These are phyloP conservation scores for Sanghuangporus weigelae DNA, from an alignment of 1,284 basidiomycete genomes.

Conservation along the genomic window DNA sequence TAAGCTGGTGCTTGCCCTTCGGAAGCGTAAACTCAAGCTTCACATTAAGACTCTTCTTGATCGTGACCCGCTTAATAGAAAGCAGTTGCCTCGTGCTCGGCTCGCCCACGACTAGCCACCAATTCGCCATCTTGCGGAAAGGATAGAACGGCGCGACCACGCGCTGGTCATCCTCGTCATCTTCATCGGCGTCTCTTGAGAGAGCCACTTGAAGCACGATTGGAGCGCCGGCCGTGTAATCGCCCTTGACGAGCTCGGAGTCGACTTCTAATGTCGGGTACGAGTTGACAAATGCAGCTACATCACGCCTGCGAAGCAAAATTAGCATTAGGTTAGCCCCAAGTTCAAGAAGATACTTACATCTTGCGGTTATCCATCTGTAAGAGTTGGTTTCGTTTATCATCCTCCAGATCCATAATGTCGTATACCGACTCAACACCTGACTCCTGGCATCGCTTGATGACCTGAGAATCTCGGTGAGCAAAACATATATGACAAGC, in stretches of 20 bases:
- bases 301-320: constrained; percentile 57
- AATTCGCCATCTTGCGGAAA: constrained; percentile 85
- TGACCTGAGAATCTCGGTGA: constrained; percentile 40
- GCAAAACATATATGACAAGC: neutral
- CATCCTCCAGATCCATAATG: constrained; percentile 96
- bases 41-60: constrained; percentile 71
- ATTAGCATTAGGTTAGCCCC: constrained; percentile 18
- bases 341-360: constrained; percentile 37
- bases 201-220: constrained; percentile 80
- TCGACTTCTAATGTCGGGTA: constrained; percentile 91
- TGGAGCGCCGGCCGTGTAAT: constrained; percentile 79
- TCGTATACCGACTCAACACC: constrained; percentile 88
- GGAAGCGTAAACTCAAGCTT: constrained; percentile 88
- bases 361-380: constrained; percentile 86
- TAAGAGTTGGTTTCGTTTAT: constrained; percentile 75
- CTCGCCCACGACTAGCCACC: constrained; percentile 97
- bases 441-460: constrained; percentile 81
- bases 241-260: constrained; percentile 76
- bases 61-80: constrained; percentile 93
- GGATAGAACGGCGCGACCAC: constrained; percentile 94
- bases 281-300: constrained; percentile 91
- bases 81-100: constrained; percentile 69
- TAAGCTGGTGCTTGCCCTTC: constrained; percentile 78
- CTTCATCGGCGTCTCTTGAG: constrained; percentile 77
- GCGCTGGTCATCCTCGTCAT: constrained; percentile 63